phyloP scores from a whole-genome alignment of 305 asterid genomes.

The Fraxinus sp. region DNA sequence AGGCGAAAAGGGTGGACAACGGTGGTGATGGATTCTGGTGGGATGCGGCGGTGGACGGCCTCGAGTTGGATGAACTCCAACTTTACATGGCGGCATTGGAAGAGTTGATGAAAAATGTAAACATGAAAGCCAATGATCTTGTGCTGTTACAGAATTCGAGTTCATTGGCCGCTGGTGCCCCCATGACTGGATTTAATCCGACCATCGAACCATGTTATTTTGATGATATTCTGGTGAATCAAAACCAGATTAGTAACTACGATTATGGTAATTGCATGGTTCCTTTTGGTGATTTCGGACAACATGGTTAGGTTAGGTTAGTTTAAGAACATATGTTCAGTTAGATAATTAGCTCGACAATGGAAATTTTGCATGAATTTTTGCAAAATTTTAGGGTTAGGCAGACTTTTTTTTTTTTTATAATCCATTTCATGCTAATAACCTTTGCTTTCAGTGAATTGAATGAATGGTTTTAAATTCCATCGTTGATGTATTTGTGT shows the following conservation, averaged over 20 bases:
- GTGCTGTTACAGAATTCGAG: background rate
- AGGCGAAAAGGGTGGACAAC: conserved; percentile 11
- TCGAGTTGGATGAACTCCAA: conserved; percentile 26
- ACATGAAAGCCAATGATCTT: conserved; percentile 17
- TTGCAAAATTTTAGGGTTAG: background rate
- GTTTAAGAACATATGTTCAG: background rate
- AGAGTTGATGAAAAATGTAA: conserved; percentile 26
- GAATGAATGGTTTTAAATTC: background rate
- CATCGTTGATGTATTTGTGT: background rate
- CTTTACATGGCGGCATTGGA: conserved; percentile 24
- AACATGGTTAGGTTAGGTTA: background rate
- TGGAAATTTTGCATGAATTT: background rate
- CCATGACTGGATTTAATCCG: background rate
- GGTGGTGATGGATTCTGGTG: conserved; percentile 23
- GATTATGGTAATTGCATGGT: background rate
- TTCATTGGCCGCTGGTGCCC: background rate
- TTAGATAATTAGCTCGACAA: background rate
- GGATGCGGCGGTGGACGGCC: conserved; percentile 16
- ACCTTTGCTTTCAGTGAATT: background rate
- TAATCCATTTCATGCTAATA: background rate
- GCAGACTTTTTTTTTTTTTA: background rate
- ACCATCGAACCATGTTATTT: background rate
- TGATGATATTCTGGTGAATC: background rate
- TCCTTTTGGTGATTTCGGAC: background rate
- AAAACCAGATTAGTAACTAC: background rate